Conservation (phyloP, 352 stramenopile species). For the Phytopythium chamaehyphon region DNA sequence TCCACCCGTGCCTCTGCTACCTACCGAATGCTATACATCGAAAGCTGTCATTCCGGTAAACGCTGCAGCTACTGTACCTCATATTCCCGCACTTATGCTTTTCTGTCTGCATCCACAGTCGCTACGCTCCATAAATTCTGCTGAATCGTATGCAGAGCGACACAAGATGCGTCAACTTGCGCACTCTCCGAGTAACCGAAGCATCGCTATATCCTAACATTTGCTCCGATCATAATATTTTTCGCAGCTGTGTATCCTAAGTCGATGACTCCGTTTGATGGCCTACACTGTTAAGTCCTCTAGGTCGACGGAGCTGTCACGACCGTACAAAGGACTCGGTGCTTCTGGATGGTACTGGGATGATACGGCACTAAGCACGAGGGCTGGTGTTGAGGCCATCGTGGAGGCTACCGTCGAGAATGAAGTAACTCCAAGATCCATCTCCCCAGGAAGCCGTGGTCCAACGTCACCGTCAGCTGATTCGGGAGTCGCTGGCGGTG, state of each 20-base stretch:
- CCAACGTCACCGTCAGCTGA: neutral
- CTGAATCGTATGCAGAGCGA: slow-evolving; percentile 1
- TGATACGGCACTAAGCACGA: neutral
- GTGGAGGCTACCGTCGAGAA: neutral
- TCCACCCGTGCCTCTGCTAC: slow-evolving; percentile 50
- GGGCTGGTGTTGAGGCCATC: neutral
- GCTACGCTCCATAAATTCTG: neutral
- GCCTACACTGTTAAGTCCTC: slow-evolving; percentile 24
- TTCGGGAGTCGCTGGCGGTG: slow-evolving; percentile 1
- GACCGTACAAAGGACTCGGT: slow-evolving; percentile 8
- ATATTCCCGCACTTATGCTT: neutral
- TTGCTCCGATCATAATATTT: slow-evolving; percentile 4
- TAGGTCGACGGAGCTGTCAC: slow-evolving; percentile 17
- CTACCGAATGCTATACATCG: slow-evolving; percentile 39
- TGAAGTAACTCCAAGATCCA: neutral
- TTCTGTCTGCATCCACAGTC: neutral
- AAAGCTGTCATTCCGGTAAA: slow-evolving; percentile 48
- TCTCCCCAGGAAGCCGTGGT: neutral
- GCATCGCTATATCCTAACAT: neutral
- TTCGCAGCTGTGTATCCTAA: no score
- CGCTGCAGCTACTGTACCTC: neutral
- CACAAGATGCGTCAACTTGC: neutral
- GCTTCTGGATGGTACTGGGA: slow-evolving; percentile 1
- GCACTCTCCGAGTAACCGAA: neutral
- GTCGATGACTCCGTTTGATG: no score